A percentile compares a stretch with the other conserved stretches of the same genome.
These are phyloP conservation scores for Malbranchea cinnamomea DNA, from an alignment of 2,329 filamentous ascomycete genomes.

Conservation along the genomic window DNA sequence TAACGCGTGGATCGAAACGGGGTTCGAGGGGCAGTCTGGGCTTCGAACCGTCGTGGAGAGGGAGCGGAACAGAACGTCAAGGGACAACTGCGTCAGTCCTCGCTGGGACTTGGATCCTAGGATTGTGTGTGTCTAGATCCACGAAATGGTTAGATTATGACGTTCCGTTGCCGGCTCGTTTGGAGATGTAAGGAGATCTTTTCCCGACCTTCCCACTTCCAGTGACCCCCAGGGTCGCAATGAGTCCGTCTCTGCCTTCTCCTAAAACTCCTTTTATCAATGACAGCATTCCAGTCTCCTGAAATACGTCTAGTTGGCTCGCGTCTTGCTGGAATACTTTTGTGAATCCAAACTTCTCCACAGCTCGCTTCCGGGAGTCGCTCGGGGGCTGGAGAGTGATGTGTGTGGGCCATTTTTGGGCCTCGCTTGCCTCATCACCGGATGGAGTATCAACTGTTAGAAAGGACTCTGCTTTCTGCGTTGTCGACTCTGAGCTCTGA, in stretches of 20 bases:
- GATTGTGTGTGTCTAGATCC: constrained; percentile 74
- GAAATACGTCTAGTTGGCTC: constrained; percentile 73
- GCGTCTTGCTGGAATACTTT: constrained; percentile 80
- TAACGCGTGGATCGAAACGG: constrained; percentile 56
- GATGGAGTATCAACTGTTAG: constrained; percentile 55
- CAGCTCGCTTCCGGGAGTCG: constrained; percentile 67
- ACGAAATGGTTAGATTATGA: constrained; percentile 1
- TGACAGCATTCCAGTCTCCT: constrained; percentile 57
- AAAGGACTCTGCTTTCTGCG: constrained; percentile 23
- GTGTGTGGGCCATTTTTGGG: constrained; percentile 41
- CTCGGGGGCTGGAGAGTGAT: constrained; percentile 67
- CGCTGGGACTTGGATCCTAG: constrained; percentile 75
- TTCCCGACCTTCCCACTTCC: constrained; percentile 79
- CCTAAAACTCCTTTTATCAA: constrained; percentile 71
- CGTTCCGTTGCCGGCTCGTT: neutral
- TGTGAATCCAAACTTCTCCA: constrained; percentile 91
- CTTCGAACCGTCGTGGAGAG: constrained; percentile 59
- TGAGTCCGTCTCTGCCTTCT: constrained; percentile 72
- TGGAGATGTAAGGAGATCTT: constrained; percentile 1
- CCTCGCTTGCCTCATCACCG: constrained; percentile 23
- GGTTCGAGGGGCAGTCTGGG: constrained; percentile 34
- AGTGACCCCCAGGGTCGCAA: constrained; percentile 86
- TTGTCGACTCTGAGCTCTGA: constrained; percentile 15
- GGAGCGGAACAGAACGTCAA: constrained; percentile 79
- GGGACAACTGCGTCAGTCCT: constrained; percentile 77